Percentiles rank a stretch among this genome's conserved stretches.
phyloP scores from a whole-genome alignment of 2,329 filamentous ascomycete species.

The Colletotrichum orbiculare region DNA sequence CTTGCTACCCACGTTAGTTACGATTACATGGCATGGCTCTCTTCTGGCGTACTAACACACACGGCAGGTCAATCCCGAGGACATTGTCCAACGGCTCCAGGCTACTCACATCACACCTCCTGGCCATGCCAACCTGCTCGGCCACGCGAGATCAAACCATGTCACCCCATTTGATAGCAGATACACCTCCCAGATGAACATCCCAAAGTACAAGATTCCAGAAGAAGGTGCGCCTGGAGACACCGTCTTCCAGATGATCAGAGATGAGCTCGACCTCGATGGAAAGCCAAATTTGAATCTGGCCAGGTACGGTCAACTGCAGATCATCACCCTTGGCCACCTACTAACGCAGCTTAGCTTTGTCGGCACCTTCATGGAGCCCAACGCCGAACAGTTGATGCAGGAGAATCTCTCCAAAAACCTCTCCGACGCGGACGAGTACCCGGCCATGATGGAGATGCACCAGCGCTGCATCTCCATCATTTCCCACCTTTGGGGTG shows the following conservation, averaged over 20 bases:
- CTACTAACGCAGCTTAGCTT: slow-evolving; percentile 57
- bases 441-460: slow-evolving; percentile 67
- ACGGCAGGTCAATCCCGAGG: slow-evolving; percentile 62
- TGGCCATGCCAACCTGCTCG: slow-evolving; percentile 48
- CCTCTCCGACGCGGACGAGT: slow-evolving; percentile 76
- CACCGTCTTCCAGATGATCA: slow-evolving; percentile 73
- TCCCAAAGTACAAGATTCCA: slow-evolving; percentile 69
- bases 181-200: slow-evolving; percentile 64
- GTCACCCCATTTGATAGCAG: slow-evolving; percentile 68
- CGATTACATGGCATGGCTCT: not conserved
- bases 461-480: slow-evolving; percentile 77
- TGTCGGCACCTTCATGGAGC: slow-evolving; percentile 78
- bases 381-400: slow-evolving; percentile 72
- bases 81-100: slow-evolving; percentile 64
- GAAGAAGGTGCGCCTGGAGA: slow-evolving; percentile 68
- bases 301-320: slow-evolving; percentile 55
- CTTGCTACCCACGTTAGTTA: slow-evolving; percentile 34
- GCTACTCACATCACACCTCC: slow-evolving; percentile 53
- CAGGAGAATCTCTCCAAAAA: slow-evolving; percentile 77
- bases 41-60: slow-evolving; percentile 1
- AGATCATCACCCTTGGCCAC: not conserved
- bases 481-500: slow-evolving; percentile 73
- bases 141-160: slow-evolving; percentile 57
- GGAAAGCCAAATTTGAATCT: slow-evolving; percentile 76
- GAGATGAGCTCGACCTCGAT: slow-evolving; percentile 72